A percentile compares a stretch with the other conserved stretches of the same genome.
phyloP scores from a whole-genome alignment of 1,284 basidiomycete species.

The Malassezia brasiliensis region DNA sequence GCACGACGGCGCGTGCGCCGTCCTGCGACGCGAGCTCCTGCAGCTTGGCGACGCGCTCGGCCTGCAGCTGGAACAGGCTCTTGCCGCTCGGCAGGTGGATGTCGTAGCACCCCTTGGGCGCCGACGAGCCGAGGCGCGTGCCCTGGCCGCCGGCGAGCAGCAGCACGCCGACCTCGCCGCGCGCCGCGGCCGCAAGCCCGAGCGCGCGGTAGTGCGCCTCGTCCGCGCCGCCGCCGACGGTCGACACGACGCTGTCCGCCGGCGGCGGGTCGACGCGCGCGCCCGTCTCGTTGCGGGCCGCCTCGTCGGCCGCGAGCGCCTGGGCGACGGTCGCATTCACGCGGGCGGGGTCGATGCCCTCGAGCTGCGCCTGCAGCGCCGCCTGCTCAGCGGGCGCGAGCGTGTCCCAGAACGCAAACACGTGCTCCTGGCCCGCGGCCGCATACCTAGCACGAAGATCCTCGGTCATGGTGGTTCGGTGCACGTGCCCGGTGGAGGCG shows the following conservation, averaged over 20 bases:
- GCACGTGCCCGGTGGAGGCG: background rate
- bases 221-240: slow-evolving; percentile 28
- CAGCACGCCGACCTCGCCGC: slow-evolving; percentile 77
- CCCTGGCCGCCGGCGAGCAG: slow-evolving; percentile 98
- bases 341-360: slow-evolving; percentile 71
- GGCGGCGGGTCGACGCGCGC: slow-evolving; percentile 41
- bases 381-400: slow-evolving; percentile 62
- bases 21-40: slow-evolving; percentile 59
- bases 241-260: slow-evolving; percentile 25
- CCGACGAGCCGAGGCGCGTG: slow-evolving; percentile 78
- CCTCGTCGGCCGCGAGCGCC: slow-evolving; percentile 63
- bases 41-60: slow-evolving; percentile 77
- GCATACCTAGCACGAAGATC: slow-evolving; percentile 46
- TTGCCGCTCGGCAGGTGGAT: slow-evolving; percentile 87
- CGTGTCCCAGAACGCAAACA: slow-evolving; percentile 74
- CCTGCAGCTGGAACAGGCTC: slow-evolving; percentile 91
- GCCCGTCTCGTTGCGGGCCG: slow-evolving; percentile 51
- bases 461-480: slow-evolving; percentile 13
- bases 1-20: slow-evolving; percentile 58
- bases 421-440: slow-evolving; percentile 73
- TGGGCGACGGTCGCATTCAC: slow-evolving; percentile 79
- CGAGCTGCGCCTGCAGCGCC: slow-evolving; percentile 64
- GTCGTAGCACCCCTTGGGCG: slow-evolving; percentile 96
- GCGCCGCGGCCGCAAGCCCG: slow-evolving; percentile 70
- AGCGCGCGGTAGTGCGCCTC: slow-evolving; percentile 55